Percentiles rank a stretch among this genome's conserved stretches.
Evolutionary conservation across 116 monocot genomes (phyloP).

Genomic region (Cymodocea nodosa): DNA sequence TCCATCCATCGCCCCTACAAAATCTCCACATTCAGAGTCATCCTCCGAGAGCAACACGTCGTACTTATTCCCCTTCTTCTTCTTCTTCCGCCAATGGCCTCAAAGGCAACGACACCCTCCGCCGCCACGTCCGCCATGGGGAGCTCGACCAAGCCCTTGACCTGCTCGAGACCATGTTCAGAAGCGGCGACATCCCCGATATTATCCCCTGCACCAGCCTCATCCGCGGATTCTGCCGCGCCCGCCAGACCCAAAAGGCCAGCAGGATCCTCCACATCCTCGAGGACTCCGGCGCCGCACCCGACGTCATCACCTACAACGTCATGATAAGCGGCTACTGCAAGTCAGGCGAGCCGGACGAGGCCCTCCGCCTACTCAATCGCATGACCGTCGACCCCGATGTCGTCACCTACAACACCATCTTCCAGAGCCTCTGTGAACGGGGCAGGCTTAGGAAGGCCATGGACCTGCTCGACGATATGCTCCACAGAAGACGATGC

Average conservation of each 20-base stretch:
- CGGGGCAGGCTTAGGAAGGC: slow-evolving; percentile 19
- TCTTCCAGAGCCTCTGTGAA: slow-evolving; percentile 50
- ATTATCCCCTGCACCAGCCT: slow-evolving; percentile 74
- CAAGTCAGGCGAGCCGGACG: slow-evolving; percentile 42
- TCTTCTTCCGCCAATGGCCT: neutral
- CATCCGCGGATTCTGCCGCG: slow-evolving; percentile 61
- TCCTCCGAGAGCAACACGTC: no score
- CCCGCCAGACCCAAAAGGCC: slow-evolving; percentile 24
- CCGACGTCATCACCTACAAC: slow-evolving; percentile 77
- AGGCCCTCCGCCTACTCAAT: slow-evolving; percentile 37
- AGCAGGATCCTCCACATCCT: slow-evolving; percentile 38
- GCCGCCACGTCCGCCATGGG: slow-evolving; percentile 46
- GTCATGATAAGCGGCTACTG: slow-evolving; percentile 73
- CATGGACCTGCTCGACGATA: slow-evolving; percentile 52
- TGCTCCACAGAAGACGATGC: slow-evolving; percentile 27
- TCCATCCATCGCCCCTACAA: no score
- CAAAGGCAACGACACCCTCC: slow-evolving; percentile 22
- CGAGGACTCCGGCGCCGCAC: slow-evolving; percentile 40
- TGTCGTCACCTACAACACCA: slow-evolving; percentile 66
- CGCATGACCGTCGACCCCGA: slow-evolving; percentile 44
- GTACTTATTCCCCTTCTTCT: neutral
- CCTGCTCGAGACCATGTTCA: slow-evolving; percentile 25
- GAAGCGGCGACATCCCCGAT: slow-evolving; percentile 20
- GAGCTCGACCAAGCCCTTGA: slow-evolving; percentile 48
- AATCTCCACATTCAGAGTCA: no score